Base-by-base conservation (phyloP, 768 basidiomycete species). In the Serendipita sp. region DNA sequence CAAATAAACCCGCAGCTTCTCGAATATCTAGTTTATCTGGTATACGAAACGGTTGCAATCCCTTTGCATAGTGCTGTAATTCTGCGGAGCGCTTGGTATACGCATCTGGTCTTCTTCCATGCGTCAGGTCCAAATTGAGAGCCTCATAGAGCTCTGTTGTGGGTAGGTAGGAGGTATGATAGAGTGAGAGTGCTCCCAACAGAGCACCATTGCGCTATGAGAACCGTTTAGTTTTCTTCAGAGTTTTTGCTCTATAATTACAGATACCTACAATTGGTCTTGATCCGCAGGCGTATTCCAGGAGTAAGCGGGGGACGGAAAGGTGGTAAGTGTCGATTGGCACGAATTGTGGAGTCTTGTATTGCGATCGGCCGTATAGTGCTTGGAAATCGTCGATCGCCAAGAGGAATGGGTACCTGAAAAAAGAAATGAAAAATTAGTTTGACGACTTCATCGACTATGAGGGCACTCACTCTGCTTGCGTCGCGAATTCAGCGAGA, bases 331-430 rank as follows among this genome's bases (percentile, higher is more conserved):
- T 76, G 63, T 84, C 81, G 61, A 95, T 82, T 9, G 75, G 69
- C 4, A 76, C 74, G 72, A 83, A 90, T 44, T 84, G 82, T 13
- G 87, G 86, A 63, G 89, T 84, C 26, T 82, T 81, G 73, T 94
- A 94, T 28, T 74, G 69, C 0, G 86, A 81, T 50, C 76, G 74
- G 69, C 80, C 76, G 68, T 88, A 91, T 26, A 96, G 72, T 0
- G 89, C 79, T 71, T 95, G 93, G 71, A 90, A 82, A 67, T 95
- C 92, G 66, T 96, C 93, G 0, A 94, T 76, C 0, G 91, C 92
- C 31, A 94, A 74, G 3, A 96, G 70, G 1, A 95, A 86, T 0
- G 90, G 90, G 68, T 77, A 75, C 45, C 90, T 92, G 64, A 9
- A 31, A 48, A 41, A 42, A 38, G 42, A 31, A 50, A n/a, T 26